Evolutionary conservation across 176 grass and related monocot genomes (phyloP).

Genomic region (Aegilops tauschii): DNA sequence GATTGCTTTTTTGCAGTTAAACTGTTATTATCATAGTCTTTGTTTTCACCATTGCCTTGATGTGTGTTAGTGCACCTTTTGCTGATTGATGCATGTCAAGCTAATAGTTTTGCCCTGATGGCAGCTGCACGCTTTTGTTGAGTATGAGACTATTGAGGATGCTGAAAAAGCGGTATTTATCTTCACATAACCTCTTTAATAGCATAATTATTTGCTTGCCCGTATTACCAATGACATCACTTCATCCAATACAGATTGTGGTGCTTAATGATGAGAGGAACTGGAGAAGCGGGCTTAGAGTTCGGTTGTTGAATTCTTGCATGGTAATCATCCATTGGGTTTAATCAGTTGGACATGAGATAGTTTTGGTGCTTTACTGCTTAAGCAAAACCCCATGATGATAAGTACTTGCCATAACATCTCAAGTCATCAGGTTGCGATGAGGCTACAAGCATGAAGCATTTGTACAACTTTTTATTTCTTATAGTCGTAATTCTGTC

Average conservation of each 20-base stretch:
- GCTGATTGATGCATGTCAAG: not conserved
- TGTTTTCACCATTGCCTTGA: not conserved
- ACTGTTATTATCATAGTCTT: conserved; percentile 18
- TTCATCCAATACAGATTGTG: conserved; percentile 47
- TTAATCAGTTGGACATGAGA: conserved; percentile 20
- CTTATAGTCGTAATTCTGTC: not conserved
- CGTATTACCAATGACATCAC: conserved; percentile 15
- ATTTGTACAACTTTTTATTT: conserved; percentile 9
- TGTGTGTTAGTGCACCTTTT: not conserved
- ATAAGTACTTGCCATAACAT: conserved; percentile 5
- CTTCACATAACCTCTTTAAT: conserved; percentile 16
- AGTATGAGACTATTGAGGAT: conserved; percentile 86
- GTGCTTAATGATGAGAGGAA: conserved; percentile 98
- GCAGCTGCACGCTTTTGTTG: conserved; percentile 98
- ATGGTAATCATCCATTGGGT: conserved; percentile 45
- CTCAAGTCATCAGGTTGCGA: not conserved
- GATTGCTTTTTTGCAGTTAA: not conserved
- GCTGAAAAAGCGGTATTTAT: conserved; percentile 81
- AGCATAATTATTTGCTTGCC: not conserved
- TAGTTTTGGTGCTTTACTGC: not conserved
- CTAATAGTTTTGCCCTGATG: conserved; percentile 32
- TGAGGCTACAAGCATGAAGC: not conserved
- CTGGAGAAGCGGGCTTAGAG: conserved; percentile 94
- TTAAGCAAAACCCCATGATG: conserved; percentile 19
- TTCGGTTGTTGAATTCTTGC: conserved; percentile 78